These are phyloP conservation scores for Kodamaea derodonti DNA, from an alignment of 1,139 yeast species.

Conservation along the genomic window DNA sequence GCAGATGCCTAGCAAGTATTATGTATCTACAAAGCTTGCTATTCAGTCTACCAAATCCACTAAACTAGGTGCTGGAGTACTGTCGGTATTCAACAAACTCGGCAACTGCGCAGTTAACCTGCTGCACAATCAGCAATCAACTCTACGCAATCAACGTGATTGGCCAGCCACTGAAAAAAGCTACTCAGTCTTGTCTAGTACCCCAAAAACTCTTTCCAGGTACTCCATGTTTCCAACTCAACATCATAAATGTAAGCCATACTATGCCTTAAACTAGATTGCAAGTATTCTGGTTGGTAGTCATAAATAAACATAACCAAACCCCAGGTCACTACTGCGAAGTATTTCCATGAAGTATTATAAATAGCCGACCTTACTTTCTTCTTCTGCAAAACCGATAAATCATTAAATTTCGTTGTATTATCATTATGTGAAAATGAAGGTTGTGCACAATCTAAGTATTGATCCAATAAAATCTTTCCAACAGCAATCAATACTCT, in stretches of 20 bases:
- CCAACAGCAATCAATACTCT: constrained; percentile 53
- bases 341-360: constrained; percentile 55
- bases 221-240: constrained; percentile 40
- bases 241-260: constrained; percentile 71
- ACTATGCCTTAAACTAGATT: constrained; percentile 63
- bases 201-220: constrained; percentile 44
- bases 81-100: too few relatives aligned
- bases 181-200: too few relatives aligned
- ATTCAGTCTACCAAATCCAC: too few relatives aligned
- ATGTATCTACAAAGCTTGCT: too few relatives aligned
- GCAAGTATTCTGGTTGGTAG: constrained; percentile 59
- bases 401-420: constrained; percentile 26
- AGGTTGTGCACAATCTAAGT: constrained; percentile 37
- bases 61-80: too few relatives aligned
- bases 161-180: too few relatives aligned
- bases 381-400: constrained; percentile 28
- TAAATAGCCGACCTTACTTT: constrained; percentile 34
- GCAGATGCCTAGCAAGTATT: too few relatives aligned
- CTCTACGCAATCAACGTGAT: too few relatives aligned
- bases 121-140: too few relatives aligned
- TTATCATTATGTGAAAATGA: constrained; percentile 23
- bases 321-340: constrained; percentile 75
- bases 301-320: constrained; percentile 70
- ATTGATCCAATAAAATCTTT: constrained; percentile 42
- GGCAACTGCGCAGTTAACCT: too few relatives aligned